Evolutionary conservation across 192 early-diverging fungal species (phyloP).

Genomic region (Dimargaris verticillata): DNA sequence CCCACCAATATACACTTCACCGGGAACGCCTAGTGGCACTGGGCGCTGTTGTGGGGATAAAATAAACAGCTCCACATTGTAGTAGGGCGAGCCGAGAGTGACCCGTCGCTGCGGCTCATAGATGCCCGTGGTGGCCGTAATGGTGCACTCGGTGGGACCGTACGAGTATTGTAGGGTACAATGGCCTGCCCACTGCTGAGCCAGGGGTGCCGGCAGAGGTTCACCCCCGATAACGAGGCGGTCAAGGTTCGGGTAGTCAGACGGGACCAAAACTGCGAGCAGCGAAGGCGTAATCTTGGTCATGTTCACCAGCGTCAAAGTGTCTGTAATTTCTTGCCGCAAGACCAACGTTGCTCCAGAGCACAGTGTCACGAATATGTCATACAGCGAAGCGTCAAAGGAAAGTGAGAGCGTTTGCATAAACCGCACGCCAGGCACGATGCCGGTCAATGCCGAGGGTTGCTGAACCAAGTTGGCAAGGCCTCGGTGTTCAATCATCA

Average conservation of each 20-base stretch:
- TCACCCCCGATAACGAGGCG: background rate
- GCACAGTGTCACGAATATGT: background rate
- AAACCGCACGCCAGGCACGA: background rate
- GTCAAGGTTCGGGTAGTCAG: background rate
- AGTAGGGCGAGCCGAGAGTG: background rate
- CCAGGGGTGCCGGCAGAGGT: background rate
- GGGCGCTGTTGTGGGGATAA: background rate
- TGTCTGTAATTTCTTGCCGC: background rate
- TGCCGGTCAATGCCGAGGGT: background rate
- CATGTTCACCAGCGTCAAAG: background rate
- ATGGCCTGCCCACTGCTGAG: background rate
- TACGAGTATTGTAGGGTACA: background rate
- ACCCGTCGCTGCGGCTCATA: background rate
- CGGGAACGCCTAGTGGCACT: background rate
- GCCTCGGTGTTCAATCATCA: background rate
- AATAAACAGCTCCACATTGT: background rate
- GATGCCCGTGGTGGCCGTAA: no score
- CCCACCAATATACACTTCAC: background rate
- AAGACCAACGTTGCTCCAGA: background rate
- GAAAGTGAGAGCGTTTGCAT: background rate
- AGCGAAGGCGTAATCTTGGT: background rate
- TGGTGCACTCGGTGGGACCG: background rate
- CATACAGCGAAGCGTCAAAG: background rate
- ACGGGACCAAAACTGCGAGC: background rate
- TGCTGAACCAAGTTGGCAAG: conserved; percentile 5